Evolutionary conservation across 371 early-diverging fungal species (phyloP), one percentile per base, ranked within the genome.

Genomic region (Rhizopus stolonifer): DNA sequence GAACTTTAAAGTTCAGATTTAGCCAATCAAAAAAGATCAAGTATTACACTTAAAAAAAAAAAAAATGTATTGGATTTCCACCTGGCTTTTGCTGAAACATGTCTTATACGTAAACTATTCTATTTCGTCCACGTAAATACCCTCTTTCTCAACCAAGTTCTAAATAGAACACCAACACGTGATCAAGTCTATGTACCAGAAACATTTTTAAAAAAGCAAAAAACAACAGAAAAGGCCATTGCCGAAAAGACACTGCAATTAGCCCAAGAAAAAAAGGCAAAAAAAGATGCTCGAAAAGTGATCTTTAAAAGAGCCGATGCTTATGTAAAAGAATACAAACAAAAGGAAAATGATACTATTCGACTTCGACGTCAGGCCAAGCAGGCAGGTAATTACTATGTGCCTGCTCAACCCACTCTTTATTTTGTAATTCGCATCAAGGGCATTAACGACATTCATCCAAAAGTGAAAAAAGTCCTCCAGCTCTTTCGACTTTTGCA

Each of bases 261-360:
- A 65, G 67, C 77, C 64, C 46, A 55, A 32, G 44, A 59, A 25
- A 80, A 80, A 68, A 82, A 83, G 81, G 89, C 87, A 78, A 60
- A 54, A 13, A 19, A 39, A 24, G 57, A 26, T 33, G 46, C 25
- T 9, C 55, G 64, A 2, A 64, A 87, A 69, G 88, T 90, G 58
- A 92, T 95, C 79, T 94, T 95, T 86, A 95, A 95, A 84, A 92
- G 94, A 52, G 98, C 98, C 36, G 95, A 96, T 77, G 82, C 90
- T 73, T 90, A 97, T 78, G 87, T 90, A 57, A 88, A 90, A 76
- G 98, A 98, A 83, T 96, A 97, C 87, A 82, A 85, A 54, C 74
- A 82, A 62, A 79, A 78, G 61, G 96, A 96, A 83, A 77, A 84
- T 33, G 87, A 91, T 46, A 90, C 91, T 73, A 78, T 93, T 69